These are phyloP conservation scores for Phytopythium litorale DNA, from an alignment of 352 stramenopile genomes.

Conservation along the genomic window DNA sequence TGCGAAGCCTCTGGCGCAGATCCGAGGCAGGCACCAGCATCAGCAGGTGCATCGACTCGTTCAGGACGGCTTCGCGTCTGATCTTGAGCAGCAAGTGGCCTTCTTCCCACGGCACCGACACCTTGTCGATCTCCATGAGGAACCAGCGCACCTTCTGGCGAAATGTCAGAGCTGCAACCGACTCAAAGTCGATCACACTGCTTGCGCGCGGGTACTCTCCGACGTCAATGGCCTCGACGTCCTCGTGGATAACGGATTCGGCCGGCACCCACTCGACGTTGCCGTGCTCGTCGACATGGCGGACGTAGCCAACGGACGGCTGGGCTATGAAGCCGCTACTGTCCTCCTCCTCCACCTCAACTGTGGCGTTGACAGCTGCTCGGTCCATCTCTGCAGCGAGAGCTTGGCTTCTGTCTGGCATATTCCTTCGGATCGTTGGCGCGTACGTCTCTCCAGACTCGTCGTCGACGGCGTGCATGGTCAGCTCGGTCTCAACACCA, in stretches of 20 bases:
- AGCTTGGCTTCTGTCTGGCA: slow-evolving; percentile 19
- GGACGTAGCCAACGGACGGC: slow-evolving; percentile 70
- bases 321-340: slow-evolving; percentile 49
- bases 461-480: slow-evolving; percentile 41
- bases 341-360: slow-evolving; percentile 1
- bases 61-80: slow-evolving; percentile 62
- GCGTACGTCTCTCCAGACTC: slow-evolving; percentile 33
- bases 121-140: slow-evolving; percentile 65
- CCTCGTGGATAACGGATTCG: slow-evolving; percentile 55
- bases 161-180: slow-evolving; percentile 65
- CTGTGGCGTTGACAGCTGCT: slow-evolving; percentile 6
- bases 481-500: slow-evolving; percentile 69
- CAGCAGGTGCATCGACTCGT: slow-evolving; percentile 80
- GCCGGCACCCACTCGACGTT: slow-evolving; percentile 71
- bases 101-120: slow-evolving; percentile 76
- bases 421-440: slow-evolving; percentile 47
- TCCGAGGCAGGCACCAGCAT: slow-evolving; percentile 72
- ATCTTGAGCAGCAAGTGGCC: slow-evolving; percentile 80
- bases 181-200: slow-evolving; percentile 75
- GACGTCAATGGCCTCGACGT: slow-evolving; percentile 55
- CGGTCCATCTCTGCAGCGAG: slow-evolving; percentile 6
- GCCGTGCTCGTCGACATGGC: slow-evolving; percentile 62
- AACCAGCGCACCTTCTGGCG: slow-evolving; percentile 77
- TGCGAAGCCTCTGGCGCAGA: slow-evolving; percentile 67
- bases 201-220: slow-evolving; percentile 72